Conservation (phyloP, 192 early-diverging fungal genomes). For the Coemansia sp. region DNA sequence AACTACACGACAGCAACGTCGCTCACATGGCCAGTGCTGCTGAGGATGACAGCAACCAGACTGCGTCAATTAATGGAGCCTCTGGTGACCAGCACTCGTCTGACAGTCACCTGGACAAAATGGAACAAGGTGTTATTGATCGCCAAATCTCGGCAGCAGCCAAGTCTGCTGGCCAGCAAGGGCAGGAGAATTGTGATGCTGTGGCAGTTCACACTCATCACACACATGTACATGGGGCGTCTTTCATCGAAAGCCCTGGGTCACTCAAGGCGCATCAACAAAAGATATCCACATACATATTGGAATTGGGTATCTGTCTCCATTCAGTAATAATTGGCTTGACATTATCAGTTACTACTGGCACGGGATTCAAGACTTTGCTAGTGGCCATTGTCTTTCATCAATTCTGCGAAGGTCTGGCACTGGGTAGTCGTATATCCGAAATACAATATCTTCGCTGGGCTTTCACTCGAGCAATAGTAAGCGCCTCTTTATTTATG, state of each 20-base stretch:
- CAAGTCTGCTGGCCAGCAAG: not conserved
- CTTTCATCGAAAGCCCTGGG: constrained; percentile 17
- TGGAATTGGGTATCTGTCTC: constrained; percentile 74
- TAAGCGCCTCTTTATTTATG: constrained; percentile 59
- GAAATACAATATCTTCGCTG: constrained; percentile 43
- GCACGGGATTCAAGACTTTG: constrained; percentile 58
- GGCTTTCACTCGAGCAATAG: constrained; percentile 28
- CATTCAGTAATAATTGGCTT: constrained; percentile 80
- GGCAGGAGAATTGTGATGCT: constrained; percentile 30
- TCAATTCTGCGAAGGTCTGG: constrained; percentile 79
- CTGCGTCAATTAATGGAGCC: constrained; percentile 2
- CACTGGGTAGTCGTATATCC: constrained; percentile 70
- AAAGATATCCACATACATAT: constrained; percentile 62
- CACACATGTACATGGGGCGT: constrained; percentile 49
- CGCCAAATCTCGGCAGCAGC: not conserved
- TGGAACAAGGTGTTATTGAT: not conserved
- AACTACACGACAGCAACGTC: constrained; percentile 9
- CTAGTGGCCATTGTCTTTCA: constrained; percentile 68
- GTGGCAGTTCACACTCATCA: constrained; percentile 52
- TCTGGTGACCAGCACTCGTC: not conserved
- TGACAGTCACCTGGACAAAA: not conserved
- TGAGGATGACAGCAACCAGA: constrained; percentile 12
- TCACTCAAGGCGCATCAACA: constrained; percentile 6
- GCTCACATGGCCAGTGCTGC: not conserved
- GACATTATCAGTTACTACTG: constrained; percentile 58